Base-by-base conservation (phyloP, 345 rosid genomes). In the Chamaenerion angustifolium region DNA sequence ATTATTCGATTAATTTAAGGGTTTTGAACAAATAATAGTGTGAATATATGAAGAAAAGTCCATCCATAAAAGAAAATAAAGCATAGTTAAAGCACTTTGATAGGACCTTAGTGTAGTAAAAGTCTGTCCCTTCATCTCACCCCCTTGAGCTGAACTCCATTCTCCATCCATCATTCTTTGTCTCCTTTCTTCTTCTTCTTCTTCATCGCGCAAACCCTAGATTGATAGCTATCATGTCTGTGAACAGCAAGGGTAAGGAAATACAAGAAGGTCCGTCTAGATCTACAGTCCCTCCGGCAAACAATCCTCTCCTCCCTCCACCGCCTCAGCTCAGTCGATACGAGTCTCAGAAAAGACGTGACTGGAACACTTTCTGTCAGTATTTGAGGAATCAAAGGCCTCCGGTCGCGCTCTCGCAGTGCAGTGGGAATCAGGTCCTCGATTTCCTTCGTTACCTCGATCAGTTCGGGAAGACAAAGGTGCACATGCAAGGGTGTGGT, bases 401-500 rank as follows among this genome's bases (percentile, higher is more conserved):
- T 0, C 71, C 75, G n/a, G 71, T 62, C 13, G 62, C 62, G 1
- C 48, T 66, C 17, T 48, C 75, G 13, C 71, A 70, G 64, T 70
- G 75, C 56, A 70, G 52, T 61, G 45, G 67, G 1, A 55, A 52
- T 47, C 68, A 62, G 8, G 75, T 70, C 10, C 62, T 70, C 17
- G 75, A 70, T n/a, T 70, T 70, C 50, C 71, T 70, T 15, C 49
- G 71, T n/a, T 70, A 70, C 19, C 62, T 70, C n/a, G 75, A 70
- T 55, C 75, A 70, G 52, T 70, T 70, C 16, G 74, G 74, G 13
- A 70, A 70, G 53, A 70, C 74, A 2, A 70, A 70, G 53, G 74
- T 65, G 40, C 75, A 70, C 68, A 42, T 66, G 42, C 67, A 58
- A 56, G 71, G 71, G 14, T 70, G 75, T 37, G 56, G 67, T 17